Evolutionary conservation across 306 rosid species (phyloP).

Genomic region (Cucurbita pepo): DNA sequence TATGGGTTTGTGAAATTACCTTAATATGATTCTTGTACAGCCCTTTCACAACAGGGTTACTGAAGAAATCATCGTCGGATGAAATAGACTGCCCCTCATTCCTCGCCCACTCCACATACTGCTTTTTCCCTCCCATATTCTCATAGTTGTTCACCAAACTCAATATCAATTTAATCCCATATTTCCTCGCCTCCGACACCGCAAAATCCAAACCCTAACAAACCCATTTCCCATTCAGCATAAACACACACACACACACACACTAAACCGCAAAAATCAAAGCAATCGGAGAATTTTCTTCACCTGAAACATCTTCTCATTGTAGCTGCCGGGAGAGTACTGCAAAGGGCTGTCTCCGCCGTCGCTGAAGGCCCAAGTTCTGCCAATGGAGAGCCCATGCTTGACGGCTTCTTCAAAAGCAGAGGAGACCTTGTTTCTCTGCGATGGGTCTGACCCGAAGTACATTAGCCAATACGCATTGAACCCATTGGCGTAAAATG

Average conservation of each 20-base stretch:
- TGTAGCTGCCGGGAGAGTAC: conserved; percentile 73
- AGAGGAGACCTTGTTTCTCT: conserved; percentile 53
- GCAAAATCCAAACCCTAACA: conserved; percentile 67
- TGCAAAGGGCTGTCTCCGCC: conserved; percentile 61
- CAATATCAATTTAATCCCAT: conserved; percentile 63
- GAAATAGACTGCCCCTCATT: conserved; percentile 52
- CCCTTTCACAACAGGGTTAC: conserved; percentile 47
- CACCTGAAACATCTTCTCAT: conserved; percentile 70
- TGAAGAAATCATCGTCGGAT: conserved; percentile 74
- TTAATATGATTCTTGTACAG: conserved; percentile 75
- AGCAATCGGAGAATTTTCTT: background rate
- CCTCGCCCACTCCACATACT: conserved; percentile 86
- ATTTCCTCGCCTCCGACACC: conserved; percentile 46
- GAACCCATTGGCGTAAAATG: conserved; percentile 72
- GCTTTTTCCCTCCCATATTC: conserved; percentile 69
- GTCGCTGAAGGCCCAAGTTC: conserved; percentile 96
- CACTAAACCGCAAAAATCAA: too few relatives aligned
- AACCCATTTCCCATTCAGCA: background rate
- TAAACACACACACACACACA: background rate
- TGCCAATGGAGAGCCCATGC: conserved; percentile 50
- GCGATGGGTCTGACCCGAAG: conserved; percentile 61
- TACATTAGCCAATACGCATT: conserved; percentile 95
- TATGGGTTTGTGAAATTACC: conserved; percentile 14
- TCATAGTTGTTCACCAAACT: conserved; percentile 82
- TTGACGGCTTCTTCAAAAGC: conserved; percentile 46